Evolutionary conservation across 2,329 filamentous ascomycete genomes (phyloP), one percentile per base, ranked within the genome.

Genomic region (Chaetomiaceae sp.): DNA sequence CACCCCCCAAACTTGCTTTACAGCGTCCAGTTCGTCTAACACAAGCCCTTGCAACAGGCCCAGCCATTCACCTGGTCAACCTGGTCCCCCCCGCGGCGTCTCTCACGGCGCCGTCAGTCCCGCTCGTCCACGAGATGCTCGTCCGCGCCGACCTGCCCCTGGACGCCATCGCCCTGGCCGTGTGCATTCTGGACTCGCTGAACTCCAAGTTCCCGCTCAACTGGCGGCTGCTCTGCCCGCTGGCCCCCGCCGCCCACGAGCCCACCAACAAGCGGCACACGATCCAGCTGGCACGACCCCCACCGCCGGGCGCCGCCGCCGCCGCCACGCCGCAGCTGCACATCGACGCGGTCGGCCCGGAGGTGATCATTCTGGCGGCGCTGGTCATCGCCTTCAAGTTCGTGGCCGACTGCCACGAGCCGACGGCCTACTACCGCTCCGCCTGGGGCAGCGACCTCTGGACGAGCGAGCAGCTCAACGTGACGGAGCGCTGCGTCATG

Each of bases 381-480:
- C 66, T 85, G 15, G 68, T 82, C 52, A 76, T 84, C 43, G 79
- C 81, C n/a, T 68, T 73, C 58, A 84, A 85, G 63, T 84, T 84
- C 57, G 69, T 75, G 36, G 76, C 83, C 55, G 81, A 85, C 63
- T 65, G 68, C 42, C 72, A 79, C 56, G 69, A 74, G 51, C 64
- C 69, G 4, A 76, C 77, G 1, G 65, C 67, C 38, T 73, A 74
- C 58, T 83, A 79, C 64, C 68, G 70, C 50, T 57, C 66, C 14
- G 62, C 61, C 22, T 83, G 79, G 77, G 79, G 75, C 18, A 67
- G 63, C 20, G 67, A 68, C 39, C 57, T 74, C 38, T 85, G 81
- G 79, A 74, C 77, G 2, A 72, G 70, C 56, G 70, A 74, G 46
- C 79, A 84, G 67, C 71, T 84, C 56, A 83, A 82, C 55, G 72